Conservation (phyloP, 1,284 basidiomycete genomes). For the Erythrobasidium hasegawianum region DNA sequence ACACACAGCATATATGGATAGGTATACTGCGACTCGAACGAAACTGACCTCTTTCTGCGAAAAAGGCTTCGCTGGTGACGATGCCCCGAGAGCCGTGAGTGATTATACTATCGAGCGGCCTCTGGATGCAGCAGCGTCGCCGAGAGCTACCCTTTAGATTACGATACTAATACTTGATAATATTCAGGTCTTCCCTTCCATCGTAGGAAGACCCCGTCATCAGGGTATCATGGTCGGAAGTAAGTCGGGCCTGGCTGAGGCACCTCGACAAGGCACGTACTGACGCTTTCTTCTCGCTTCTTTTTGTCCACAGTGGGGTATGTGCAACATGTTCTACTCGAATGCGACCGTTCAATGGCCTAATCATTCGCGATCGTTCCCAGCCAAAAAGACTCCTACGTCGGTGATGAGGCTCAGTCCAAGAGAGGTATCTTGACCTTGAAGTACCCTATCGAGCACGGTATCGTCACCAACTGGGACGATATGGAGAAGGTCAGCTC, state of each 20-base stretch:
- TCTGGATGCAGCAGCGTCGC: too few species aligned
- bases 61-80: conserved; percentile 63
- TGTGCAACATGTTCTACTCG: neutral
- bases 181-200: conserved; percentile 59
- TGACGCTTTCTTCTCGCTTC: neutral
- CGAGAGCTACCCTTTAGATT: neutral
- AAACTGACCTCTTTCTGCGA: neutral
- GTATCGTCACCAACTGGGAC: conserved; percentile 93
- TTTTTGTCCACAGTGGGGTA: neutral
- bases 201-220: conserved; percentile 88
- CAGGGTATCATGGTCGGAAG: conserved; percentile 77
- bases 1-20: conserved; percentile 7
- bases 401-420: conserved; percentile 88
- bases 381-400: conserved; percentile 78
- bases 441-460: conserved; percentile 61
- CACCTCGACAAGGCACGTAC: neutral
- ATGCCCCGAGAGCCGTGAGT: conserved; percentile 66
- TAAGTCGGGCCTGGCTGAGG: neutral
- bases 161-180: neutral
- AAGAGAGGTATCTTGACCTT: conserved; percentile 93
- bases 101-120: too few species aligned
- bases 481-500: conserved; percentile 71
- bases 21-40: neutral
- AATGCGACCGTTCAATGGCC: neutral
- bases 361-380: neutral